Evolutionary conservation across 2,329 filamentous ascomycete genomes (phyloP).

Genomic region (Colletotrichum eleusines): DNA sequence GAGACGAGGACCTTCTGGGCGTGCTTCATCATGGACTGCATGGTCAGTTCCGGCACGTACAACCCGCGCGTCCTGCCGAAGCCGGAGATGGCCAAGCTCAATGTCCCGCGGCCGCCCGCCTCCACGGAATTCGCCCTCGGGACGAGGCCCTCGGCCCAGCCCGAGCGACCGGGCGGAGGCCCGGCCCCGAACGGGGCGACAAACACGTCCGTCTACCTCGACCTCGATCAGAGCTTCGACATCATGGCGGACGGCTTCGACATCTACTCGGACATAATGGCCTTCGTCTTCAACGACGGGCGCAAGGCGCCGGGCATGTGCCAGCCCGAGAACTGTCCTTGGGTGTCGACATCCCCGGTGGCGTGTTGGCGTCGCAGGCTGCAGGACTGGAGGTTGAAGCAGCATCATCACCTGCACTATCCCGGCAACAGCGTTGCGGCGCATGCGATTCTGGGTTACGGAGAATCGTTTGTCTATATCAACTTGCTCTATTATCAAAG

Average conservation of each 20-base stretch:
- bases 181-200: conserved; percentile 16
- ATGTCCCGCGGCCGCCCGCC: conserved; percentile 43
- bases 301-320: conserved; percentile 56
- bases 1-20: conserved; percentile 59
- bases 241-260: conserved; percentile 58
- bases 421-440: conserved; percentile 53
- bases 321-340: conserved; percentile 54
- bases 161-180: conserved; percentile 41
- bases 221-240: conserved; percentile 49
- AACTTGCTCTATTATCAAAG: conserved; percentile 59
- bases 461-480: conserved; percentile 57
- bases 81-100: conserved; percentile 51
- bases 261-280: conserved; percentile 57
- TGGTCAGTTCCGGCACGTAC: conserved; percentile 57
- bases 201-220: conserved; percentile 41
- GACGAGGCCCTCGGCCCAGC: not conserved
- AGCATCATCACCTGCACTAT: conserved; percentile 53
- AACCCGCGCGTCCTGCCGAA: conserved; percentile 54
- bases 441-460: conserved; percentile 54
- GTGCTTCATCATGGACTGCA: conserved; percentile 60
- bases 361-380: conserved; percentile 47
- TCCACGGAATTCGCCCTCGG: conserved; percentile 33
- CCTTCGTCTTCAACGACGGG: conserved; percentile 58
- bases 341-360: conserved; percentile 54
- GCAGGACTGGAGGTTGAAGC: conserved; percentile 51